Base-by-base conservation (phyloP, 1,284 basidiomycete species). In the Bondarzewia mesenterica region DNA sequence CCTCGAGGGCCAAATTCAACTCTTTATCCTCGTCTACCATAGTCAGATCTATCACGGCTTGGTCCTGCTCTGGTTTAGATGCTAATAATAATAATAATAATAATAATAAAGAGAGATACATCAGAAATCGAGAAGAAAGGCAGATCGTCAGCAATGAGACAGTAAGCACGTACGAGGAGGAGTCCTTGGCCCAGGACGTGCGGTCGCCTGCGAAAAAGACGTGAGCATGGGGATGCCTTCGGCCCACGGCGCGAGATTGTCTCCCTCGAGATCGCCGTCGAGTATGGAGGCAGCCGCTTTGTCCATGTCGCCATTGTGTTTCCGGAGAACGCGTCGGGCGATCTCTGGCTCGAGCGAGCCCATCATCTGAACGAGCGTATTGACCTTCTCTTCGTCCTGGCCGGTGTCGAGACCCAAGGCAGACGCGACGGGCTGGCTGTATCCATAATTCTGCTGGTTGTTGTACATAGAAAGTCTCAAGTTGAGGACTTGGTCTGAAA, bases 221-320 rank as follows among this genome's bases (percentile, higher is more conserved):
- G 50, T 46, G 37, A 49, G 27, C 27, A 22, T 53, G 50, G 35
- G 29, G 4, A 42, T 14, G 7, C 47, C 40, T 7, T 48, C 20
- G 45, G 22, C 56, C 48, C 52, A 54, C 23, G 52, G 29, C 26
- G 55, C 22, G n/a, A n/a, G n/a, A 35, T 52, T 46, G 22, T 62
- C 59, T 14, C 65, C 64, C 20, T 62, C 65, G 5, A 56, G 70
- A 53, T 81, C 77, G 6, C 78, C 79, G 40, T 74, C 71, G 14
- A 85, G 59, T 5, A 85, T 68, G 1, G 82, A 80, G 37, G 72
- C 68, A 0, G 75, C 78, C 16, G 83, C 80, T 58, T 78, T 81
- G 29, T 81, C 71, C 46, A 80, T 61, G 54, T 84, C 68, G 18
- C 80, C 78, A 39, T 73, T 72, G 60, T 78, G 71, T 57, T 78